Base-by-base conservation (phyloP, 805 yeast species). In the Hanseniaspora osmophila region DNA sequence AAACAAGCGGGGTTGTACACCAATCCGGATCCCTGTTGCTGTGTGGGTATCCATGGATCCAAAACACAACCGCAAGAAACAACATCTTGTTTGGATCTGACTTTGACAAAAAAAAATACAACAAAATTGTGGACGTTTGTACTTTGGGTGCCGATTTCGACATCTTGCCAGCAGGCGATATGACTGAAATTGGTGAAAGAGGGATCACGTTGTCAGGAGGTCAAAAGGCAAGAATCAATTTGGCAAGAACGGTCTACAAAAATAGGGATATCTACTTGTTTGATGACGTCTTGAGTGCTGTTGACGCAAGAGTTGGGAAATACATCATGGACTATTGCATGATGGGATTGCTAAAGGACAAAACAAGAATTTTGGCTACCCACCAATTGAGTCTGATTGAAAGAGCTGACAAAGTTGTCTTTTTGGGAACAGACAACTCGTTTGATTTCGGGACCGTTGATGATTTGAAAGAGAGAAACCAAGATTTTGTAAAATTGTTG, bases 161-260 rank as follows among this genome's bases (percentile, higher is more conserved):
- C 3, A 69, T 71, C 45, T 62, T 81, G 41, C 75, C 81, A 11
- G 83, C 75, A 44, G 86, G 86, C 29, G 87, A 82, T 52, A 51
- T 62, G 33, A 79, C 87, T 0, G 80, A 78, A 56, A 78, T 81
- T 49, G 90, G 90, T 45, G 88, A 81, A 57, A 68, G 80, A 55
- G 90, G 90, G 52, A 75, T 81, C 48, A 80, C 86, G 0, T 63
- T 81, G 22, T 78, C 85, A 16, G 90, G 90, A 42, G 90, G 90
- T 39, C 90, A 81, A 55, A 81, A 82, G 63, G 86, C 87, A 0
- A 68, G 90, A 54, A 68, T 81, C 44, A 70, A 74, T 51, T 63
- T 81, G 48, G 88, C 88, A 6, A 68, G 88, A 57, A 78, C 87
- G 0, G 81, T 80, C 2, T 81, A 81, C 53, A 72, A 78, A 3